Evolutionary conservation across 2,329 filamentous ascomycete species (phyloP).

Genomic region (Aureobasidium sp.): DNA sequence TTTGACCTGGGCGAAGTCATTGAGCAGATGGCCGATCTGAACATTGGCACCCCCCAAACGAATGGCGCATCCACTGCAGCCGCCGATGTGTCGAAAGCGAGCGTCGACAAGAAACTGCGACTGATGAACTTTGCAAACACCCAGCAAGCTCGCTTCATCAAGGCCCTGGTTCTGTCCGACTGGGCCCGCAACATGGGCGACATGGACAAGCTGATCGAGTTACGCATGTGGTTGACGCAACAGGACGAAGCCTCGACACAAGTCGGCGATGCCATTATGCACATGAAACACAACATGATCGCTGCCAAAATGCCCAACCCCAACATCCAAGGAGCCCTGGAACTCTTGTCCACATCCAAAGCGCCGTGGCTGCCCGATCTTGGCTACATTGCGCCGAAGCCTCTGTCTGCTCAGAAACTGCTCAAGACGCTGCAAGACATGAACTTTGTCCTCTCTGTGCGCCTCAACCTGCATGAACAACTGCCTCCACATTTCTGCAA

Average conservation of each 20-base stretch:
- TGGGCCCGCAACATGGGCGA: constrained; percentile 75
- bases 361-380: constrained; percentile 73
- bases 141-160: constrained; percentile 81
- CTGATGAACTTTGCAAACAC: constrained; percentile 71
- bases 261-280: constrained; percentile 23
- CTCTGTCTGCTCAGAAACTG: constrained; percentile 61
- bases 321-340: constrained; percentile 80
- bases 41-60: constrained; percentile 17
- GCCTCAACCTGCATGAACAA: constrained; percentile 76
- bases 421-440: constrained; percentile 68
- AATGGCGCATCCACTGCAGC: constrained; percentile 32
- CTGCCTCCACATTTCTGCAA: constrained; percentile 69
- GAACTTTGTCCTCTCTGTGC: constrained; percentile 72
- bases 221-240: constrained; percentile 60
- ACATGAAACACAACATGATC: constrained; percentile 64
- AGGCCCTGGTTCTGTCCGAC: constrained; percentile 79
- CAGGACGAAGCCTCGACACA: constrained; percentile 31
- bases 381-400: constrained; percentile 65
- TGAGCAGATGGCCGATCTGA: constrained; percentile 55
- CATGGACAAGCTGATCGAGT: constrained; percentile 80
- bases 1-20: constrained; percentile 66
- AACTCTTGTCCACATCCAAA: constrained; percentile 71
- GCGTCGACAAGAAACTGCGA: constrained; percentile 64
- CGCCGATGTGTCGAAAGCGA: constrained; percentile 55
- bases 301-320: constrained; percentile 75